Evolutionary conservation across 768 basidiomycete genomes (phyloP), one percentile per base, ranked within the genome.

Genomic region (Pulveroboletus sp.): DNA sequence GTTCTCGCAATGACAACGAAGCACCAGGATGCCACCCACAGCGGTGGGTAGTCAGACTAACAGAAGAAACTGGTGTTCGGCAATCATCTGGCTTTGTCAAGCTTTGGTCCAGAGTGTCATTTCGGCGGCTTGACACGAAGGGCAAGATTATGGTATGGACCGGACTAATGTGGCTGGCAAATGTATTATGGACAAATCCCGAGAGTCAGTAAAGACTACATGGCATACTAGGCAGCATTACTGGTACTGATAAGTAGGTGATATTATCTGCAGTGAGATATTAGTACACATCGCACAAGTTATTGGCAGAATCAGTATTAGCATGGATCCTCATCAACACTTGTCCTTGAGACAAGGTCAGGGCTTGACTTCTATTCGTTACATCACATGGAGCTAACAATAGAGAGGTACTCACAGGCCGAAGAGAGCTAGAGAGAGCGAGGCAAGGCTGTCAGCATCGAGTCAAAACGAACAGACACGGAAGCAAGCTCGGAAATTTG

Each of bases 321-420:
- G 88, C 88, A 91, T 90, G 88, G 86, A 76, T 70, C 67, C 73
- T 88, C 86, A 75, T 86, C 85, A 86, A 74, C 68, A 61, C 74
- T 71, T 67, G 76, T 85, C 84, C 84, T 76, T 80, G 50, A 80
- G 83, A 87, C 78, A 69, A 72, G 74, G 68, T 90, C 82, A 84
- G 88, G 73, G 87, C 88, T 91, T 90, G 88, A 90, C 88, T 89
- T 86, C 87, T 90, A 79, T 81, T 74, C 81, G 65, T 76, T 81
- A 75, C 60, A 88, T 85, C 88, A 81, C 61, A 70, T 58, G 52
- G 58, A 49, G 49, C 11, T 10, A 7, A 45, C 43, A 6, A 55
- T 54, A 36, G 21, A 58, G 39, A 43, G 5, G 8, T 18, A 68
- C 77, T 76, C 68, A 79, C 77, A 39, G 39, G 4, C 4, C 35